Conservation (phyloP, 2,329 filamentous ascomycete species). For the Stagonosporopsis vannaccii region DNA sequence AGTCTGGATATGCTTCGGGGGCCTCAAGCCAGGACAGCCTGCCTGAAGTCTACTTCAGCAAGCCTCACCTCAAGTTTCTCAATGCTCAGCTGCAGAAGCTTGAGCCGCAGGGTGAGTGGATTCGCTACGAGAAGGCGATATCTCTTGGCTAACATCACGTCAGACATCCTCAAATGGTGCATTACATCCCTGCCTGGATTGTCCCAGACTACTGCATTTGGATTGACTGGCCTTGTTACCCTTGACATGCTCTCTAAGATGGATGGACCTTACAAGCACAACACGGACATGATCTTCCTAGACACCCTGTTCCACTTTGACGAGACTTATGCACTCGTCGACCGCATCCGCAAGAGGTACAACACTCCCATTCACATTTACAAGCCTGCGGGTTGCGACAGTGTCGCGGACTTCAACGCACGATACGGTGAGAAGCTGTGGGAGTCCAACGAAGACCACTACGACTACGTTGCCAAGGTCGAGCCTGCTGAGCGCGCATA, state of each 20-base stretch:
- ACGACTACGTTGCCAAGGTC: conserved; percentile 97
- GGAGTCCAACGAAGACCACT: conserved; percentile 85
- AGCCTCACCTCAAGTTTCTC: conserved; percentile 85
- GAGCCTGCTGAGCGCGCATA: conserved; percentile 95
- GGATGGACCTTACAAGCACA: conserved; percentile 63
- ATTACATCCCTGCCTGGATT: conserved; percentile 88
- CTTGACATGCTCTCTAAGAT: conserved; percentile 77
- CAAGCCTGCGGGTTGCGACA: conserved; percentile 80
- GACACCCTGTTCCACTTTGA: conserved; percentile 63
- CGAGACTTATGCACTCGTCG: conserved; percentile 60
- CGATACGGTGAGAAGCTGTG: conserved; percentile 85
- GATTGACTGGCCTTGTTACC: conserved; percentile 60
- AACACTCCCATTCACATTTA: conserved; percentile 84
- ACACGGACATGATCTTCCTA: conserved; percentile 61
- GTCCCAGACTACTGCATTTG: conserved; percentile 64
- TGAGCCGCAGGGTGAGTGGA: conserved; percentile 71
- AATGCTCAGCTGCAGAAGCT: conserved; percentile 89
- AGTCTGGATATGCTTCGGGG: conserved; percentile 86
- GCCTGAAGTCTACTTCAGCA: conserved; percentile 83
- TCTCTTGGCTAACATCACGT: conserved; percentile 32
- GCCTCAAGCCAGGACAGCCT: conserved; percentile 68
- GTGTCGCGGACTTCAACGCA: conserved; percentile 77
- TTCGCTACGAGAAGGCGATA: not conserved
- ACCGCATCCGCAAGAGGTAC: conserved; percentile 78
- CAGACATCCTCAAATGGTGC: conserved; percentile 90